Conservation (phyloP, 1,139 yeast species). For the Yamadazyma dendronema region DNA sequence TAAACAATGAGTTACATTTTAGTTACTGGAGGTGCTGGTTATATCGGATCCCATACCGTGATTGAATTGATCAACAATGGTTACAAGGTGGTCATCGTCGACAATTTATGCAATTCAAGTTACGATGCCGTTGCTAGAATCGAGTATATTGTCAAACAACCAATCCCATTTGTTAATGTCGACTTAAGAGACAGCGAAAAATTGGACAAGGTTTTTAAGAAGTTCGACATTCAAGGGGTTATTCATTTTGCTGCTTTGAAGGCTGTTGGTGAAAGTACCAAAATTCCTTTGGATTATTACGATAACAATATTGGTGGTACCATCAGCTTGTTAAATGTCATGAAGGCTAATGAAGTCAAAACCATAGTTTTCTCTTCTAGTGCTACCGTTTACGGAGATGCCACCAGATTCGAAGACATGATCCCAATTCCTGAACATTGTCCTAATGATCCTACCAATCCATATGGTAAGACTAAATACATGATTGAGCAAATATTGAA, state of each 20-base stretch:
- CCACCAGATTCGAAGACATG: conserved; percentile 68
- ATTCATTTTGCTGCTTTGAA: conserved; percentile 86
- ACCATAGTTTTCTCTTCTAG: conserved; percentile 75
- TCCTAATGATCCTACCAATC: conserved; percentile 74
- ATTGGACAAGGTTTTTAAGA: conserved; percentile 47
- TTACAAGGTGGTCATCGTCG: conserved; percentile 68
- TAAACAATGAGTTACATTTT: conserved; percentile 37
- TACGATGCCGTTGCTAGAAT: conserved; percentile 67
- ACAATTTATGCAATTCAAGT: conserved; percentile 67
- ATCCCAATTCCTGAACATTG: conserved; percentile 80
- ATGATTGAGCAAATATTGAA: conserved; percentile 62
- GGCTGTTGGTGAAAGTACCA: conserved; percentile 81
- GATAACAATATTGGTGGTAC: conserved; percentile 72
- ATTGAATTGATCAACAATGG: conserved; percentile 65
- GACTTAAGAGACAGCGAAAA: conserved; percentile 56
- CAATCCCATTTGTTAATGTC: conserved; percentile 57
- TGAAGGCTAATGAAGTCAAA: conserved; percentile 46
- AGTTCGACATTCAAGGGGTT: conserved; percentile 56
- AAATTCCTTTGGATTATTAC: conserved; percentile 69
- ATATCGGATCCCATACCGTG: conserved; percentile 81
- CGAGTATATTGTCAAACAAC: conserved; percentile 49
- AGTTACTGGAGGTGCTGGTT: conserved; percentile 88
- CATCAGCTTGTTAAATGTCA: conserved; percentile 53
- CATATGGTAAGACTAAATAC: conserved; percentile 73
- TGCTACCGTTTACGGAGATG: conserved; percentile 86